Percentiles rank a stretch among this genome's conserved stretches.
Evolutionary conservation across 2,329 filamentous ascomycete species (phyloP).

Genomic region (Allantophomopsis lycopodina): DNA sequence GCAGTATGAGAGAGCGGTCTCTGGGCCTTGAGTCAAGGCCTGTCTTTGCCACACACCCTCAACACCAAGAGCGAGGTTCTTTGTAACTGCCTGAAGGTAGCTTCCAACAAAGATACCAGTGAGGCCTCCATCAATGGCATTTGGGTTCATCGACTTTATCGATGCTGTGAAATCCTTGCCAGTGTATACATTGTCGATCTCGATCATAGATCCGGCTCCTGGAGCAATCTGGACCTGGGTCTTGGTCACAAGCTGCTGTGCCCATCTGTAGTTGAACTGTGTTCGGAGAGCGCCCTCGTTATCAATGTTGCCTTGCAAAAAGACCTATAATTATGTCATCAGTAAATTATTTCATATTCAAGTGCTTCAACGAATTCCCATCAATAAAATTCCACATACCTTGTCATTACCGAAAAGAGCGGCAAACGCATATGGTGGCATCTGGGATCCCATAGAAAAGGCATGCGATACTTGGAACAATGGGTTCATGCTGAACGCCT

Average conservation of each 20-base stretch:
- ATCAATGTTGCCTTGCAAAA: slow-evolving; percentile 90
- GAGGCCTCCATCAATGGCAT: slow-evolving; percentile 75
- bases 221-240: slow-evolving; percentile 74
- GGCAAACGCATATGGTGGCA: slow-evolving; percentile 91
- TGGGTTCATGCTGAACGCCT: slow-evolving; percentile 85
- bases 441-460: slow-evolving; percentile 81
- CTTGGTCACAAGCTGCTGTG: slow-evolving; percentile 68
- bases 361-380: no score
- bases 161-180: slow-evolving; percentile 88
- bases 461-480: slow-evolving; percentile 97
- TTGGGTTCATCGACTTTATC: slow-evolving; percentile 93
- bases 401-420: slow-evolving; percentile 87
- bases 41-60: slow-evolving; percentile 91
- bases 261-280: slow-evolving; percentile 90
- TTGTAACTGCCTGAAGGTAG: slow-evolving; percentile 89
- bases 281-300: slow-evolving; percentile 80
- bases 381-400: slow-evolving; percentile 35
- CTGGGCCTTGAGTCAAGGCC: slow-evolving; percentile 73
- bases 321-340: slow-evolving; percentile 44
- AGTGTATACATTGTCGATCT: slow-evolving; percentile 90
- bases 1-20: slow-evolving; percentile 80
- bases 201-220: slow-evolving; percentile 66
- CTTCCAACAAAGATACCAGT: slow-evolving; percentile 93
- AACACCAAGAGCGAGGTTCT: slow-evolving; percentile 72
- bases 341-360: no score